Percentiles rank a stretch among this genome's conserved stretches.
Evolutionary conservation across 2,329 filamentous ascomycete genomes (phyloP).

Genomic region (Escovopsis sp.): DNA sequence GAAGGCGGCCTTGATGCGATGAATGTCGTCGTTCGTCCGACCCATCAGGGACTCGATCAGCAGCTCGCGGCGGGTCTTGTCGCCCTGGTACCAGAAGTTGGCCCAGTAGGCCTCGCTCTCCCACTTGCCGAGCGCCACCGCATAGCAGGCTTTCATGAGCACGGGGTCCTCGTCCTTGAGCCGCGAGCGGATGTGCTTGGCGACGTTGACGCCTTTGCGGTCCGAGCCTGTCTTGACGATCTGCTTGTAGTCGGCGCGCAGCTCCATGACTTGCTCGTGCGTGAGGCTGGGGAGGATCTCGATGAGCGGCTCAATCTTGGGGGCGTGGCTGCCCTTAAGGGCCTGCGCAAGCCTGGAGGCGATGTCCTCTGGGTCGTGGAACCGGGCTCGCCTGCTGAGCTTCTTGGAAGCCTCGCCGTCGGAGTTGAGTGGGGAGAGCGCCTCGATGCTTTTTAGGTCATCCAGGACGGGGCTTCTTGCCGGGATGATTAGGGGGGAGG

Average conservation of each 20-base stretch:
- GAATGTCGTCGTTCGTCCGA: constrained; percentile 73
- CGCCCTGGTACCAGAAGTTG: constrained; percentile 91
- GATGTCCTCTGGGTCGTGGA: constrained; percentile 73
- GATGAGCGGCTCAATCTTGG: constrained; percentile 58
- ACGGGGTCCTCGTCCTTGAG: constrained; percentile 60
- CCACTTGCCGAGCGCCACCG: constrained; percentile 77
- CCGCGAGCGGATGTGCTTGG: constrained; percentile 66
- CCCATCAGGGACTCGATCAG: constrained; percentile 91
- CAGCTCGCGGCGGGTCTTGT: constrained; percentile 70
- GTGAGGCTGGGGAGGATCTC: constrained; percentile 73
- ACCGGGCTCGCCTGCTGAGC: constrained; percentile 48
- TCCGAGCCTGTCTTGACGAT: constrained; percentile 65
- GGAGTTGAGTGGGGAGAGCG: constrained; percentile 37
- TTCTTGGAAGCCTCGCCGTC: constrained; percentile 29
- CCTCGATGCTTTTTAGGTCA: constrained; percentile 32
- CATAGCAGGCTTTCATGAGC: constrained; percentile 84
- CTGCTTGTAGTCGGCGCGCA: constrained; percentile 82
- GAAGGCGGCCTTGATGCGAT: constrained; percentile 75
- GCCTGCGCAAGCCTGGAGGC: constrained; percentile 63
- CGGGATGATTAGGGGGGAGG: constrained; percentile 55
- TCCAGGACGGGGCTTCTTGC: constrained; percentile 29
- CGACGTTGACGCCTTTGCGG: constrained; percentile 67
- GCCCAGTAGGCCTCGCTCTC: constrained; percentile 96
- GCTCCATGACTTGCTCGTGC: constrained; percentile 73
- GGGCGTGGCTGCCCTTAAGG: constrained; percentile 48